phyloP scores from a whole-genome alignment of 805 yeast species.

The Starmera pachycereana region DNA sequence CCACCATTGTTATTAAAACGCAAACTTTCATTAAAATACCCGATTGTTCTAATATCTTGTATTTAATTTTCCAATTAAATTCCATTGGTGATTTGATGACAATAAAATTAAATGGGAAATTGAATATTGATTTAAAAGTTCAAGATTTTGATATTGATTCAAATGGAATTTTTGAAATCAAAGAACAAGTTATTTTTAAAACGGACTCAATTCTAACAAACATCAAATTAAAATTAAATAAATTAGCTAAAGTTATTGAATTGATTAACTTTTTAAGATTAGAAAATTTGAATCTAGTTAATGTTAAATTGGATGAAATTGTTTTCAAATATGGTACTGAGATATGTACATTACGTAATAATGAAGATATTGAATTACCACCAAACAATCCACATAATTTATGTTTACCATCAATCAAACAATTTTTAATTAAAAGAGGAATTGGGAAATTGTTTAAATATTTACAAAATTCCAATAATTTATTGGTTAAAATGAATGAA shows the following conservation, averaged over 20 bases:
- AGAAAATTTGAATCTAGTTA: conserved; percentile 13
- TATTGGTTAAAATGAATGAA: conserved; percentile 10
- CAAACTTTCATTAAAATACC: conserved; percentile 26
- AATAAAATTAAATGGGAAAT: conserved; percentile 25
- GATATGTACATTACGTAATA: conserved; percentile 13
- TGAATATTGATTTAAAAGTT: conserved; percentile 9
- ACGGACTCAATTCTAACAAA: conserved; percentile 7
- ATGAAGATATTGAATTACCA: conserved; percentile 14
- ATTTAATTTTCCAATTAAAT: conserved; percentile 19
- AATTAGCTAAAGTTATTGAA: conserved; percentile 16
- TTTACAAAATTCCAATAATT: conserved; percentile 11
- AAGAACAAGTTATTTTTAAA: conserved; percentile 10
- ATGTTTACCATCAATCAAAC: conserved; percentile 14
- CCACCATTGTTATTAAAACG: conserved; percentile 23
- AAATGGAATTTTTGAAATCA: conserved; percentile 12
- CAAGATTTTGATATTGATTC: conserved; percentile 13
- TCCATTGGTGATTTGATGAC: conserved; percentile 16
- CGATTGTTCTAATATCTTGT: conserved; percentile 24
- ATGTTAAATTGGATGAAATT: conserved; percentile 16
- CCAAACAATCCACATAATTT: conserved; percentile 15
- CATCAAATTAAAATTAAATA: conserved; percentile 10
- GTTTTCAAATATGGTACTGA: conserved; percentile 17
- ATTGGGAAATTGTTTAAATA: conserved; percentile 12
- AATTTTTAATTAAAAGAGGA: conserved; percentile 12
- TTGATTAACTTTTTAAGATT: conserved; percentile 13